Percentiles rank a stretch among this genome's conserved stretches.
phyloP scores from a whole-genome alignment of 1,139 yeast species.

The Wickerhamomyces sp. region DNA sequence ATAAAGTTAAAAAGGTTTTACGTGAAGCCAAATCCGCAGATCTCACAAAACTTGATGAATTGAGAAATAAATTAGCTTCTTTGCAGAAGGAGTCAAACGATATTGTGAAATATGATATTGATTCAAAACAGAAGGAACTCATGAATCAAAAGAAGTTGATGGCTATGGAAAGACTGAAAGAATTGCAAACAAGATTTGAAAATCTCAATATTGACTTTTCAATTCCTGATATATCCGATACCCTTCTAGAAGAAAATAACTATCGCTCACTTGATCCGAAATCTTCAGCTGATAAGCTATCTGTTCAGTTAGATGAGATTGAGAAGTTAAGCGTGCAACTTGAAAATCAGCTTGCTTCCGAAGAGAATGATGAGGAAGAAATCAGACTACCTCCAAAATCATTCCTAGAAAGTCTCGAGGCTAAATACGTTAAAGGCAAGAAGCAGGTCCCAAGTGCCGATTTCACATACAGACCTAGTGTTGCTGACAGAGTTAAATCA shows the following conservation, averaged over 20 bases:
- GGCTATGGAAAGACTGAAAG: constrained; percentile 65
- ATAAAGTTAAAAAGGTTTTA: background rate
- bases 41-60: constrained; percentile 39
- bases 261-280: constrained; percentile 27
- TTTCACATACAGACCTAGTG: constrained; percentile 22
- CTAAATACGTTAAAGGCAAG: constrained; percentile 48
- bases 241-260: background rate
- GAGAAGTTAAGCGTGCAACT: constrained; percentile 20
- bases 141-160: constrained; percentile 52
- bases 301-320: constrained; percentile 24
- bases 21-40: constrained; percentile 24
- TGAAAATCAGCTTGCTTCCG: constrained; percentile 12
- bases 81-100: constrained; percentile 73
- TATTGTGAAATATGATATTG: constrained; percentile 58
- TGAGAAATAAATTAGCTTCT: constrained; percentile 53
- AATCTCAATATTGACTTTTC: constrained; percentile 55
- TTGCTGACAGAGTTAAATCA: constrained; percentile 26
- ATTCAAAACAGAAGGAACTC: constrained; percentile 46
- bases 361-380: constrained; percentile 5
- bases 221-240: constrained; percentile 1
- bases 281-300: constrained; percentile 10
- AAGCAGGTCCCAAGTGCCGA: constrained; percentile 20
- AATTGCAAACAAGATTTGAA: constrained; percentile 55
- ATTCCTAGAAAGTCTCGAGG: constrained; percentile 36
- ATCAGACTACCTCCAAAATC: constrained; percentile 20